Evolutionary conservation across 805 yeast genomes (phyloP), one percentile per base, ranked within the genome.

Genomic region (Tetrapisispora arboricola): DNA sequence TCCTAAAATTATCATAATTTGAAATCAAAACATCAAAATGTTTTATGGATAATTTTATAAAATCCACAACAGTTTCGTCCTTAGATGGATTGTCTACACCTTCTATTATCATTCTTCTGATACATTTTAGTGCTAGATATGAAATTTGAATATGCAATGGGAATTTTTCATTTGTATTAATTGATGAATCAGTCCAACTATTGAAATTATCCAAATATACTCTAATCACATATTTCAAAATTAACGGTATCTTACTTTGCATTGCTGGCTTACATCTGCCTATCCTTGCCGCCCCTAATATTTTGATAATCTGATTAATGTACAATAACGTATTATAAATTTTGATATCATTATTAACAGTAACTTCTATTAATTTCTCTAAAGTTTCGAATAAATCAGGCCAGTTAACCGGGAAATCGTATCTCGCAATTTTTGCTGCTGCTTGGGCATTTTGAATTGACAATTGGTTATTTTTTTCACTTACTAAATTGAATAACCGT

Each of bases 361-460:
- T 60, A 12, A 68, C 67, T 15, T 70, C 69, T 17, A 81, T 52
- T 17, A 67, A 51, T 3, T 51, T 51, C 34, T 74, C 69, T 1
- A 81, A 45, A 12, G 78, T 79, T 42, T 83, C 88, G 53, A 92
- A 82, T 16, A 92, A 56, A 2, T 71, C 60, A 0, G 94, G 87
- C 96, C 96, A 92, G 35, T 80, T 87, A 2, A 65, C 59, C 0
- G 97, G 96, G 56, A 84, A 92, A 52, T 92, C 98, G 42, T 76
- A 67, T 38, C 96, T 65, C 20, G 84, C 81, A 21, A 92, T 82
- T 44, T 80, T 69, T 1, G 94, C 80, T 6, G 84, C 67, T 0
- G 94, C 80, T 48, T 84, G 82, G 0, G 96, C 94, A 57, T 84
- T 83, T 62, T 92, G 97, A 24, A 82, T 72, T 24, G 81, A 65